Conservation (phyloP, 495 filamentous ascomycete species). For the Neurospora hispaniola region DNA sequence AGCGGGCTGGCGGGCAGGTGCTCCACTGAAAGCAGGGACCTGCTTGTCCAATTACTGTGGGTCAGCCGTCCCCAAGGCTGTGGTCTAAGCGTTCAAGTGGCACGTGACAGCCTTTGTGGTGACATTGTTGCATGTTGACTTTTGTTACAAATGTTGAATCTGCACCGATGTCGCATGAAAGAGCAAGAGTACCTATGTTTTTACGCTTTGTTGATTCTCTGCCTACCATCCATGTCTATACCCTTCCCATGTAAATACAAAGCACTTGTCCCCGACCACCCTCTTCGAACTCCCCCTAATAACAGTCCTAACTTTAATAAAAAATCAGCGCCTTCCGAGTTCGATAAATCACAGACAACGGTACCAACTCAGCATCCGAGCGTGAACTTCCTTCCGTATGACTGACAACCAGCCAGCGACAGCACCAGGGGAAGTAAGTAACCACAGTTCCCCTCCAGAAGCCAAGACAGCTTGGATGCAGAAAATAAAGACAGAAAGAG, state of each 20-base stretch:
- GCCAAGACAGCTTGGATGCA: neutral
- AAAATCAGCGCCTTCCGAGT: neutral
- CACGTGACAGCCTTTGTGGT: slow-evolving; percentile 2
- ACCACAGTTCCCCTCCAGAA: neutral
- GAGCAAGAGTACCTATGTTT: neutral
- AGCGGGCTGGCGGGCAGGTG: neutral
- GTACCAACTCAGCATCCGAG: neutral
- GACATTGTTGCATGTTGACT: neutral
- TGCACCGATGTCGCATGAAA: too few relatives aligned
- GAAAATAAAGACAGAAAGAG: neutral
- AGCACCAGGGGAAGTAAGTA: neutral
- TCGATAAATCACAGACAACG: neutral
- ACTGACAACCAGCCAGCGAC: neutral
- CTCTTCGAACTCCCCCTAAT: neutral
- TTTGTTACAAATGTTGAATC: neutral
- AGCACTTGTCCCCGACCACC: neutral
- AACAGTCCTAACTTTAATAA: neutral
- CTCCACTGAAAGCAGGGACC: neutral
- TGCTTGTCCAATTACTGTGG: neutral
- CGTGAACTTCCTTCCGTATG: neutral
- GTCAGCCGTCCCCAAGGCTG: neutral
- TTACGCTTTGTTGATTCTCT: neutral
- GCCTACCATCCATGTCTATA: neutral
- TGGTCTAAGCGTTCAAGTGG: neutral
- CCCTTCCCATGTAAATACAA: neutral